A percentile compares a stretch with the other conserved stretches of the same genome.
Conservation (phyloP, 2,329 filamentous ascomycete species). For the Colletotrichum noveboracense region DNA sequence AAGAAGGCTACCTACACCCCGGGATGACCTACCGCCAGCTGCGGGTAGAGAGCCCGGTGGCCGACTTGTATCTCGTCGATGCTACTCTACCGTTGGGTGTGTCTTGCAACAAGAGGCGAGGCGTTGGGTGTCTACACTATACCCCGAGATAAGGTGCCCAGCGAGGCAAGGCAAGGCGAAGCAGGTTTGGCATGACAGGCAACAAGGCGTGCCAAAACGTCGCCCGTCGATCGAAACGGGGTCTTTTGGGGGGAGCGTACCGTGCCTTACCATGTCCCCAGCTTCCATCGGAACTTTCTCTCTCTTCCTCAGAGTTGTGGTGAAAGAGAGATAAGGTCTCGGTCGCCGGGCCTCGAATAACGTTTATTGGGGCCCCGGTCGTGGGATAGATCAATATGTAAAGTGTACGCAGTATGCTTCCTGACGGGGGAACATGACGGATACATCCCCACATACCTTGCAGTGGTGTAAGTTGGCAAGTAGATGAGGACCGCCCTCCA, state of each 20-base stretch:
- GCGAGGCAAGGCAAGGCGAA: not conserved
- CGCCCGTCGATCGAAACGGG: not conserved
- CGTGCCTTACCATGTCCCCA: not conserved
- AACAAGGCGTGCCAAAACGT: not conserved
- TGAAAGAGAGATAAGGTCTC: not conserved
- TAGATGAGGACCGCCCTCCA: not conserved
- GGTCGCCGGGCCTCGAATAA: not conserved
- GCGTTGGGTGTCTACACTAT: not conserved
- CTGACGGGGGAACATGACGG: not conserved
- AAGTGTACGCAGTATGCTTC: not conserved
- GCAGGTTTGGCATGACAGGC: not conserved
- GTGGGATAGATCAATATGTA: not conserved
- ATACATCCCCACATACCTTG: not conserved
- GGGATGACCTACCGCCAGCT: not conserved
- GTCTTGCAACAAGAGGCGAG: not conserved
- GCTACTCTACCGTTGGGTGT: not conserved
- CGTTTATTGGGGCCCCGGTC: not conserved
- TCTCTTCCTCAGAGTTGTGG: not conserved
- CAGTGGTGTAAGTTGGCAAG: not conserved
- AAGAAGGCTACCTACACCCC: not conserved
- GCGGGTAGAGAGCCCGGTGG: not conserved
- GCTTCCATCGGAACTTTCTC: not conserved
- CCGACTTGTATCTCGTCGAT: not conserved
- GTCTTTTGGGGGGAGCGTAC: not conserved
- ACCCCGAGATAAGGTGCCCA: not conserved